Evolutionary conservation across 768 basidiomycete genomes (phyloP), one percentile per base, ranked within the genome.

Genomic region (Boletus subparvulus): DNA sequence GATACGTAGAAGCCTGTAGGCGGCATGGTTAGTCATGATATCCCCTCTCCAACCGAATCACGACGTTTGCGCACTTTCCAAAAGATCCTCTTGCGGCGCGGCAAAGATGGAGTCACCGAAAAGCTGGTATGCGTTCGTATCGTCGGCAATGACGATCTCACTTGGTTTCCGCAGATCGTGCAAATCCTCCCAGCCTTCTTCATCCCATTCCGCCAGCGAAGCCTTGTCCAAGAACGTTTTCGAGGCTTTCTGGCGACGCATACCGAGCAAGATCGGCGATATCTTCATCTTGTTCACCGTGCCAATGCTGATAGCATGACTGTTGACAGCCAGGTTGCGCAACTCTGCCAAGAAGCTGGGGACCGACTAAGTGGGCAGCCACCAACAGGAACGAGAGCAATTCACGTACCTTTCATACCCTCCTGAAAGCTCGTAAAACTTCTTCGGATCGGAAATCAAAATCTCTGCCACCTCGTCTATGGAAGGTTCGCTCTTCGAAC

Each of bases 1-100:
- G 77, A 73, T 0, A 75, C 68, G 64, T 97, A 98, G 66, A 98
- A 90, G 2, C 74, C 90, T 89, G 57, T 39, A 11, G 9, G 10
- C 9, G 12, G 6, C 49, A 5, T 40, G 12, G 48, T 59, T 16
- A 50, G 37, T 39, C 5, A 30, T 7, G 19, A 41, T 14, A 41
- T 17, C 10, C 14, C 4, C 12, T 14, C 11, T 46, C 33, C 13
- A 19, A n/a, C n/a, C n/a, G n/a, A 17, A 54, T 16, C 6, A 36
- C 33, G 6, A 28, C 4, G 12, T 39, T 16, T 16, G 7, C 66
- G 52, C 60, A 91, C 87, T 81, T 83, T 98, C 96, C 12, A 98
- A 77, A 9, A 92, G 78, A 62, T 96, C 93, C 69, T 98, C 95
- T 71, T 96, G 91, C 0, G 92, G 90, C 10, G 89, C 91, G 3